phyloP scores from a whole-genome alignment of 2,329 filamentous ascomycete genomes.

The Penicillium frequentans region DNA sequence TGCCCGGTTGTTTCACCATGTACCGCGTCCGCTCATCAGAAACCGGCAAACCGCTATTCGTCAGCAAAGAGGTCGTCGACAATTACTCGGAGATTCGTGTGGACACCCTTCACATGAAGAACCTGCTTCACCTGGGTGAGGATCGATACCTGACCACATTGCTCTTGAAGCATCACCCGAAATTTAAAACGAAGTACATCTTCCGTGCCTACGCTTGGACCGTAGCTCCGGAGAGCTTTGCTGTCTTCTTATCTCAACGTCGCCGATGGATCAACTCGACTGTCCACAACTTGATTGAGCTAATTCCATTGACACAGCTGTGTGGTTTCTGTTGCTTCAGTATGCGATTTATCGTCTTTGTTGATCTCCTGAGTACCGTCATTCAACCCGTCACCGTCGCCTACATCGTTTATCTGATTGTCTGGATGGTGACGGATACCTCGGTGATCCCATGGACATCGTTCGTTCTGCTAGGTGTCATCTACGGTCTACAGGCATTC shows the following conservation, averaged over 20 bases:
- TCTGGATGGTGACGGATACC: constrained; percentile 63
- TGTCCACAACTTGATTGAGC: constrained; percentile 93
- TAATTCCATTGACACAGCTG: constrained; percentile 88
- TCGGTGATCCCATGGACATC: constrained; percentile 75
- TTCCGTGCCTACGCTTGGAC: constrained; percentile 93
- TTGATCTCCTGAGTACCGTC: constrained; percentile 88
- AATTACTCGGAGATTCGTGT: constrained; percentile 90
- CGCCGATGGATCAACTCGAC: constrained; percentile 99
- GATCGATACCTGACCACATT: constrained; percentile 96
- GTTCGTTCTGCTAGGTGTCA: constrained; percentile 88
- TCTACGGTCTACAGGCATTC: constrained; percentile 94
- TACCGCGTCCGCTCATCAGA: constrained; percentile 94
- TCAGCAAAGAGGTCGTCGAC: constrained; percentile 87
- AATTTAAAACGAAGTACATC: constrained; percentile 98
- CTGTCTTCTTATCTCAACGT: constrained; percentile 94
- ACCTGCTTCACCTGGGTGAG: constrained; percentile 91
- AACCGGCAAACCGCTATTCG: constrained; percentile 92
- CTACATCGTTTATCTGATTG: constrained; percentile 88
- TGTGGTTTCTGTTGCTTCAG: constrained; percentile 99
- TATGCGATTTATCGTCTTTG: constrained; percentile 96
- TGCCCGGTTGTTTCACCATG: constrained; percentile 99
- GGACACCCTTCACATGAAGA: constrained; percentile 98
- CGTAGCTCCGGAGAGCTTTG: constrained; percentile 91
- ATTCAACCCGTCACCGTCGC: constrained; percentile 87
- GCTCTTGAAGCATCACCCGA: constrained; percentile 84